phyloP scores from a whole-genome alignment of 108 stramenopile genomes.

The Chaetoceros tenuissimus region DNA sequence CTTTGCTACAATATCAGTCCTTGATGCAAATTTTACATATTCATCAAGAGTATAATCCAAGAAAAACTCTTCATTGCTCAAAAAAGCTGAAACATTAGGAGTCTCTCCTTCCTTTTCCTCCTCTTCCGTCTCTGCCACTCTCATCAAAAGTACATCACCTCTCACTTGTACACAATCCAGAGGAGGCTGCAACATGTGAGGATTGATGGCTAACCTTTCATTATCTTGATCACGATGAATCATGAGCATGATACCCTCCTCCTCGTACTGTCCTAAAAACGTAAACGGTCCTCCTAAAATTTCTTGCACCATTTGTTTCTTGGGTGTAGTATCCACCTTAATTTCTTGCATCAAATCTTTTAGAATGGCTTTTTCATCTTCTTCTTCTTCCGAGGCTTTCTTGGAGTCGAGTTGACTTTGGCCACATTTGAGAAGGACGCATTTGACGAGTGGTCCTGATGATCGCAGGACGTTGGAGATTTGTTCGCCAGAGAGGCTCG shows the following conservation, averaged over 20 bases:
- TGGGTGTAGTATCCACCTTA: slow-evolving; percentile 74
- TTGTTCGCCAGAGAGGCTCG: slow-evolving; percentile 29
- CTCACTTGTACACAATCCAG: slow-evolving; percentile 46
- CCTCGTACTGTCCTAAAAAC: slow-evolving; percentile 80
- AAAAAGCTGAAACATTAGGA: slow-evolving; percentile 15
- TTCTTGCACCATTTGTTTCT: slow-evolving; percentile 45
- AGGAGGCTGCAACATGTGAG: slow-evolving; percentile 71
- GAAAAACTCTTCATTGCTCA: slow-evolving; percentile 75
- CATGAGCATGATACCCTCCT: slow-evolving; percentile 76
- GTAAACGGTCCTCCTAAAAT: slow-evolving; percentile 71
- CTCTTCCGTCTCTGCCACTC: slow-evolving; percentile 60
- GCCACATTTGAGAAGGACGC: background rate
- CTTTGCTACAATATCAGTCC: slow-evolving; percentile 62
- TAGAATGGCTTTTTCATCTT: slow-evolving; percentile 16
- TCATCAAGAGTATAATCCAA: slow-evolving; percentile 71
- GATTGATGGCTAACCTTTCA: slow-evolving; percentile 42
- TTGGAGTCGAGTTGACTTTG: slow-evolving; percentile 1
- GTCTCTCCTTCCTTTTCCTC: slow-evolving; percentile 22
- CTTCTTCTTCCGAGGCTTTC: slow-evolving; percentile 7
- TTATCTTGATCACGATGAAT: slow-evolving; percentile 34
- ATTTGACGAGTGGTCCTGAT: slow-evolving; percentile 64
- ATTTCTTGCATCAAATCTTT: slow-evolving; percentile 50
- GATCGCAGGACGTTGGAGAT: slow-evolving; percentile 55
- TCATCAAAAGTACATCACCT: slow-evolving; percentile 76
- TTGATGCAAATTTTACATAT: slow-evolving; percentile 62